A percentile compares a stretch with the other conserved stretches of the same genome.
phyloP scores from a whole-genome alignment of 73 alveolate species.

The Tetrahymena thermophila region DNA sequence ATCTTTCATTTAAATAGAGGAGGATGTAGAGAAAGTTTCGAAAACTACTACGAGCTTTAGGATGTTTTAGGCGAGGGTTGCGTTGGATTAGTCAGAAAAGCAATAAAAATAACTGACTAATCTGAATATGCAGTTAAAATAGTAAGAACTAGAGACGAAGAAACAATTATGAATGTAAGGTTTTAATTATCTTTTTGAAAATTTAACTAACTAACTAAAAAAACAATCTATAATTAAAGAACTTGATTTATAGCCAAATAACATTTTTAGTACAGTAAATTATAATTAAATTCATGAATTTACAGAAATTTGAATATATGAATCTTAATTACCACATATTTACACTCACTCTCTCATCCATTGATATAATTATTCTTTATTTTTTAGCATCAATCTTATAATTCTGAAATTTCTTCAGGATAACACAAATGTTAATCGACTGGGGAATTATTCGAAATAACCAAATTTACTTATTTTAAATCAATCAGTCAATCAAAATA shows the following conservation, averaged over 20 bases:
- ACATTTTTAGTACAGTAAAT: background rate
- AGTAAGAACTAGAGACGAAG: slow-evolving; percentile 36
- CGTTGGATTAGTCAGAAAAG: slow-evolving; percentile 30
- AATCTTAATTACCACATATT: background rate
- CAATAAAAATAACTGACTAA: background rate
- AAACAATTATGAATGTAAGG: slow-evolving; percentile 9
- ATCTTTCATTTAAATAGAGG: background rate
- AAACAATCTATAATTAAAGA: too few relatives aligned
- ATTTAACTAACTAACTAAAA: too few relatives aligned
- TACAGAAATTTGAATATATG: background rate
- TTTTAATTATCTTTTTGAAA: background rate
- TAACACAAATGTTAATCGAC: too few relatives aligned
- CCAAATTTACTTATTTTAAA: too few relatives aligned
- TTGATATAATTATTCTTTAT: too few relatives aligned
- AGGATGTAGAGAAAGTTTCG: background rate
- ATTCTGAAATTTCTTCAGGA: too few relatives aligned
- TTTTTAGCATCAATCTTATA: too few relatives aligned
- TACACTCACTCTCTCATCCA: background rate
- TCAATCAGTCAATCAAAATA: too few relatives aligned
- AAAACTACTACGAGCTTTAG: background rate
- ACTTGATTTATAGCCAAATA: background rate
- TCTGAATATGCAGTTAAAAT: slow-evolving; percentile 34
- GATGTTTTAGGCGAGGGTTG: slow-evolving; percentile 52
- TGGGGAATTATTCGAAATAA: too few relatives aligned
- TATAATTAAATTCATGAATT: background rate